phyloP scores from a whole-genome alignment of 169 alveolate genomes.

The Eimeria praecox region DNA sequence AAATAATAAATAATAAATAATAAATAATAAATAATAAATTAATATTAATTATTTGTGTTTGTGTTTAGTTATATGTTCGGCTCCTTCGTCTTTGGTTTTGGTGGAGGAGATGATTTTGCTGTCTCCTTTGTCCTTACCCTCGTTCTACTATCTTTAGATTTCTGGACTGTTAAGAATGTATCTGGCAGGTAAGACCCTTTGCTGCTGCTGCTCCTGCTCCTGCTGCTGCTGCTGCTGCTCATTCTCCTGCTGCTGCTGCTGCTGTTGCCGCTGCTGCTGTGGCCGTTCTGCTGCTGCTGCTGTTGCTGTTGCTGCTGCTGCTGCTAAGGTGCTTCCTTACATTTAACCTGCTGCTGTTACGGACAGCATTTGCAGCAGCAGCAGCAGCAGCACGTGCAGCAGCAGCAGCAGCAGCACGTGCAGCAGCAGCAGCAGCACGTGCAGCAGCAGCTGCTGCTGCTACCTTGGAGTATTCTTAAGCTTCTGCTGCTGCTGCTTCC shows the following conservation, averaged over 20 bases:
- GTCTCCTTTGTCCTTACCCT: constrained; percentile 40
- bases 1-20: too few species aligned
- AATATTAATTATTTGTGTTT: background rate
- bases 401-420: background rate
- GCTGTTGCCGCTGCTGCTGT: too few species aligned
- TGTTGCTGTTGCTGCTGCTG: too few species aligned
- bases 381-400: background rate
- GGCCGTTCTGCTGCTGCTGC: too few species aligned
- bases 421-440: too few species aligned
- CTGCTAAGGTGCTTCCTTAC: too few species aligned
- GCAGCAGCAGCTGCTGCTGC: background rate
- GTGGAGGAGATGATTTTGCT: constrained; percentile 5
- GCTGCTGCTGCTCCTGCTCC: constrained; percentile 41
- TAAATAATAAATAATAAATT: too few species aligned
- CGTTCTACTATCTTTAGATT: constrained; percentile 66
- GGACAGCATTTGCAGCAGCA: background rate
- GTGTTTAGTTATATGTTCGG: background rate
- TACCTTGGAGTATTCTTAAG: background rate
- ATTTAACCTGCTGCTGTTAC: too few species aligned
- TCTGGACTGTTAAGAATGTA: constrained; percentile 77
- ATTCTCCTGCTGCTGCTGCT: background rate
- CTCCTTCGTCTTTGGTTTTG: background rate
- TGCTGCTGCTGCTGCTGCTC: constrained; percentile 34
- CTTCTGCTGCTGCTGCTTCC: constrained; percentile 37
- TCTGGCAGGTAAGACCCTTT: constrained; percentile 58